Percentiles rank a stretch among this genome's conserved stretches.
phyloP scores from a whole-genome alignment of 1,284 basidiomycete species.

The Lignosus rhinocerotis region DNA sequence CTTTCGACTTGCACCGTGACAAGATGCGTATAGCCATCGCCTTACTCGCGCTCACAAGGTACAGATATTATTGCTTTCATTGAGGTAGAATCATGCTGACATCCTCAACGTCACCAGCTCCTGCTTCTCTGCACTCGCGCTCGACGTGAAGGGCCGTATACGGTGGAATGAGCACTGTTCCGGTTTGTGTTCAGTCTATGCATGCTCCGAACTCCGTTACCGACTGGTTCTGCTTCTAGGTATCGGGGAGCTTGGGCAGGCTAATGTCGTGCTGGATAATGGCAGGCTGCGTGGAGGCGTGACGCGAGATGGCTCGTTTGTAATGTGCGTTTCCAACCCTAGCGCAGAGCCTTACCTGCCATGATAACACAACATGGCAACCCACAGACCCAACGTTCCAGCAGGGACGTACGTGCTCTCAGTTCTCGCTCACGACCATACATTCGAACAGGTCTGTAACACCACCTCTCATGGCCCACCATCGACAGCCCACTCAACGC shows the following conservation, averaged over 20 bases:
- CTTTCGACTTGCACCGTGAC: slow-evolving; percentile 12
- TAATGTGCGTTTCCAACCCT: slow-evolving; percentile 49
- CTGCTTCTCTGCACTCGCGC: slow-evolving; percentile 35
- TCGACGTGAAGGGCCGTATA: slow-evolving; percentile 60
- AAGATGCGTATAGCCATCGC: slow-evolving; percentile 28
- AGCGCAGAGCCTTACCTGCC: no score
- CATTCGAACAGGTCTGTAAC: slow-evolving; percentile 63
- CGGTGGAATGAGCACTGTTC: slow-evolving; percentile 67
- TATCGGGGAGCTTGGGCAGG: slow-evolving; percentile 51
- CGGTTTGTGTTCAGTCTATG: slow-evolving; percentile 40
- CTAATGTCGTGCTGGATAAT: slow-evolving; percentile 62
- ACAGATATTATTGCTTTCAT: neutral
- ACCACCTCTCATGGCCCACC: neutral
- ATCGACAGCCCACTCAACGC: neutral
- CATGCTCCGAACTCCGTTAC: neutral
- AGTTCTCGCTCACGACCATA: slow-evolving; percentile 61
- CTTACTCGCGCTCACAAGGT: slow-evolving; percentile 29
- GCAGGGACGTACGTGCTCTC: slow-evolving; percentile 68
- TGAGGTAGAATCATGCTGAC: neutral
- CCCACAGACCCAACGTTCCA: slow-evolving; percentile 59
- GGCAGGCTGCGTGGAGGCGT: slow-evolving; percentile 55
- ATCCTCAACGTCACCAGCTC: slow-evolving; percentile 27
- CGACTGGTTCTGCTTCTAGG: slow-evolving; percentile 6
- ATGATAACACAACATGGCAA: no score
- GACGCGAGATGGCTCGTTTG: slow-evolving; percentile 57